Evolutionary conservation across 495 filamentous ascomycete genomes (phyloP).

Genomic region (Sordaria brevicollis): DNA sequence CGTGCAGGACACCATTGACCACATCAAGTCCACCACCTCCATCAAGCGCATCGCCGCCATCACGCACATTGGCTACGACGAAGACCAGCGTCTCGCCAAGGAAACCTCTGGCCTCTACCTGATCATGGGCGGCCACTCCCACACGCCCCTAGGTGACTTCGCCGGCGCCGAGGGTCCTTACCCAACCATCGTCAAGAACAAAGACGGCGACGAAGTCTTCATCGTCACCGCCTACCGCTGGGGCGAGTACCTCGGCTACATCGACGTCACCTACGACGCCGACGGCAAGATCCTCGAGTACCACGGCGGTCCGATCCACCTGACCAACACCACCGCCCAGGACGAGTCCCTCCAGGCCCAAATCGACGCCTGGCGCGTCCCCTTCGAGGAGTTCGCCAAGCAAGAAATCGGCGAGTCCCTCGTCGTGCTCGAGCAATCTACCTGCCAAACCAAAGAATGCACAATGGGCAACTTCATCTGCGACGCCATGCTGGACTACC

Average conservation of each 20-base stretch:
- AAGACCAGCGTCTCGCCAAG: conserved; percentile 42
- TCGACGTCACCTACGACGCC: conserved; percentile 43
- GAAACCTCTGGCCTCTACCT: conserved; percentile 41
- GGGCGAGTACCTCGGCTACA: conserved; percentile 51
- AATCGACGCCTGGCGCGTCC: conserved; percentile 39
- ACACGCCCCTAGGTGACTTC: conserved; percentile 46
- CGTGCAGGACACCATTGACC: conserved; percentile 43
- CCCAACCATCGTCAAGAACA: conserved; percentile 45
- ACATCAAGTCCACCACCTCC: conserved; percentile 35
- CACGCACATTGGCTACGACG: conserved; percentile 50
- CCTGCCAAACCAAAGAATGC: conserved; percentile 43
- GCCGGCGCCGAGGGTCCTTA: conserved; percentile 39
- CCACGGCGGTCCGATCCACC: conserved; percentile 44
- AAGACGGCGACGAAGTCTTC: conserved; percentile 49
- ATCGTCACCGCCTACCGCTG: conserved; percentile 49
- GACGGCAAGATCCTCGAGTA: conserved; percentile 44
- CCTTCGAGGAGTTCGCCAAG: conserved; percentile 40
- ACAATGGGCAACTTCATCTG: conserved; percentile 40
- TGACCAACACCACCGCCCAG: conserved; percentile 43
- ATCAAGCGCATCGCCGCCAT: conserved; percentile 46
- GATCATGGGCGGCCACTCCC: conserved; percentile 50
- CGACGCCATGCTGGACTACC: conserved; percentile 44
- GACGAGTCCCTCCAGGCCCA: conserved; percentile 40
- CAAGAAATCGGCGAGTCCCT: conserved; percentile 39
- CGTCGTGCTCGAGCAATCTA: conserved; percentile 38